Evolutionary conservation across 352 stramenopile genomes (phyloP).

Genomic region (Phytophthora syringae): DNA sequence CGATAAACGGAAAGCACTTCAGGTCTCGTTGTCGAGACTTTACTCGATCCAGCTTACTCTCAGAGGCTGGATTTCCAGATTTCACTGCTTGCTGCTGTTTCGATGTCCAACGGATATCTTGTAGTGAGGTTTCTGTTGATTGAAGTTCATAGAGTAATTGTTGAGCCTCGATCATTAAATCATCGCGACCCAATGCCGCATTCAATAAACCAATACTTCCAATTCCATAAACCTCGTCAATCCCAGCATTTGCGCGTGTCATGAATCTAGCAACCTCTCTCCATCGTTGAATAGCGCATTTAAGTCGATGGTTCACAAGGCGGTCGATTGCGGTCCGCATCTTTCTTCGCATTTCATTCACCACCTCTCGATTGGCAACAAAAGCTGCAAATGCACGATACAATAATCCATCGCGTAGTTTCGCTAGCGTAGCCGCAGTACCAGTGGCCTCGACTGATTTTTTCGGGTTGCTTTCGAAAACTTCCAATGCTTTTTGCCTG

Average conservation of each 20-base stretch:
- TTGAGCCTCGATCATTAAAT: constrained; percentile 56
- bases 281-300: constrained; percentile 39
- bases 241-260: constrained; percentile 11
- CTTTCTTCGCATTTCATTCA: constrained; percentile 45
- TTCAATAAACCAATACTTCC: constrained; percentile 58
- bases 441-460: constrained; percentile 14
- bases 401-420: constrained; percentile 47
- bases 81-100: constrained; percentile 39
- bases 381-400: constrained; percentile 63
- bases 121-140: constrained; percentile 41
- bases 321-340: constrained; percentile 36
- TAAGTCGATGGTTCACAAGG: constrained; percentile 34
- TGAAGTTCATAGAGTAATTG: constrained; percentile 51
- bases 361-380: constrained; percentile 46
- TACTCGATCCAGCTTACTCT: constrained; percentile 9
- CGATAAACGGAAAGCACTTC: constrained; percentile 51
- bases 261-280: constrained; percentile 30
- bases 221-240: constrained; percentile 40
- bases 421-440: constrained; percentile 35
- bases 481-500: constrained; percentile 46
- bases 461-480: constrained; percentile 55
- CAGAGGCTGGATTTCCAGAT: background rate
- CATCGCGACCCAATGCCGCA: constrained; percentile 53
- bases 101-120: constrained; percentile 49
- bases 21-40: constrained; percentile 24